Conservation (phyloP, 345 rosid genomes). For the Euphorbia peplus region DNA sequence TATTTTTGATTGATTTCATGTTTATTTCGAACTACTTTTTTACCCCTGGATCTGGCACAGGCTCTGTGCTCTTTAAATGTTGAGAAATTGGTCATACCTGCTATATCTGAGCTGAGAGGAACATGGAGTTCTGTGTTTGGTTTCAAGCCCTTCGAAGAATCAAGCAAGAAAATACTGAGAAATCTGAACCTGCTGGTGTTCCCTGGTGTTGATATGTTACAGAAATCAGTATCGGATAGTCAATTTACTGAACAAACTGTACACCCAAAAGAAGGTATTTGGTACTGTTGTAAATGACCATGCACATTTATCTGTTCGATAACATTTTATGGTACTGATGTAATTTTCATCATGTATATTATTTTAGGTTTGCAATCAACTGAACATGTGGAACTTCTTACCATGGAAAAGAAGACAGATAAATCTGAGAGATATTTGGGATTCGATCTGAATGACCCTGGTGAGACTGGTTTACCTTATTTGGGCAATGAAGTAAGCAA, state of each 20-base stretch:
- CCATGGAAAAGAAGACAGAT: slow-evolving; percentile 16
- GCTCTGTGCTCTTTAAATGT: slow-evolving; percentile 64
- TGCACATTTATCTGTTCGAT: background rate
- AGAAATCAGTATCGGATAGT: slow-evolving; percentile 49
- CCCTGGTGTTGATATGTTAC: slow-evolving; percentile 88
- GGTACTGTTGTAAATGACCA: background rate
- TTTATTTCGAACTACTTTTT: slow-evolving; percentile 1
- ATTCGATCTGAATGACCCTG: slow-evolving; percentile 31
- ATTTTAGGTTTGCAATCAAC: slow-evolving; percentile 29
- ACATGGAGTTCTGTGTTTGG: slow-evolving; percentile 92
- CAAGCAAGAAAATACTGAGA: slow-evolving; percentile 43
- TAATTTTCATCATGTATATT: slow-evolving; percentile 2
- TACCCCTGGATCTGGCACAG: slow-evolving; percentile 40
- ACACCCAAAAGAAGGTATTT: slow-evolving; percentile 33
- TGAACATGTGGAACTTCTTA: slow-evolving; percentile 24
- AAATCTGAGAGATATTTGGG: slow-evolving; percentile 1
- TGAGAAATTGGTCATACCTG: slow-evolving; percentile 87
- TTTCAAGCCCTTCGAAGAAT: slow-evolving; percentile 52
- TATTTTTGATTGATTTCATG: slow-evolving; percentile 3
- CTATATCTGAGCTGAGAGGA: slow-evolving; percentile 72
- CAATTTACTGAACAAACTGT: slow-evolving; percentile 24
- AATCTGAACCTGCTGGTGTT: slow-evolving; percentile 72
- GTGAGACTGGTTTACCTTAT: slow-evolving; percentile 17
- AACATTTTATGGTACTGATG: background rate
- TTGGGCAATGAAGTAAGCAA: slow-evolving; percentile 20